phyloP scores from a whole-genome alignment of 306 rosid genomes.

The Ceratonia siliqua region DNA sequence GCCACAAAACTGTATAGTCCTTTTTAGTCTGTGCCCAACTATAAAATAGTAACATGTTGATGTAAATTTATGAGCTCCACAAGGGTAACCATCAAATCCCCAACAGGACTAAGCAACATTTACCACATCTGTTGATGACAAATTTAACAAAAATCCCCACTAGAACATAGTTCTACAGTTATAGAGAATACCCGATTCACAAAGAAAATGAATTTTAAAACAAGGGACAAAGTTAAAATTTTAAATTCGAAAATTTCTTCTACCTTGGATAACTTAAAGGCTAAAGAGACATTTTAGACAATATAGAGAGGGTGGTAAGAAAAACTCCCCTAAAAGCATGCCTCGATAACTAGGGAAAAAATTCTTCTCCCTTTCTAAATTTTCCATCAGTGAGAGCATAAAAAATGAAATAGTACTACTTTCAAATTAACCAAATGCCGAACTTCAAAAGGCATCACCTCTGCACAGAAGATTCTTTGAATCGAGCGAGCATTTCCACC shows the following conservation, averaged over 20 bases:
- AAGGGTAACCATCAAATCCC: neutral
- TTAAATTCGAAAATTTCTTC: slow-evolving; percentile 10
- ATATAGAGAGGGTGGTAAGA: neutral
- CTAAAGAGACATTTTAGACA: neutral
- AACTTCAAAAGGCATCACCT: slow-evolving; percentile 49
- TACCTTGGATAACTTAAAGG: neutral
- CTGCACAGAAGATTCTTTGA: slow-evolving; percentile 80
- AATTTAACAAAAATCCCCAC: neutral
- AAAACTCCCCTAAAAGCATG: neutral
- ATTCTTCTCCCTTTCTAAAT: neutral
- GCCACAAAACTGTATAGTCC: too few relatives aligned
- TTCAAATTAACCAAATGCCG: slow-evolving; percentile 13
- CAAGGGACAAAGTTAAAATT: neutral
- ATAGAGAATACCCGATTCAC: neutral
- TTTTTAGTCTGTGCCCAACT: neutral
- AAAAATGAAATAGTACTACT: neutral
- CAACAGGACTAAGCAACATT: slow-evolving; percentile 1
- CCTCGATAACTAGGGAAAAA: neutral
- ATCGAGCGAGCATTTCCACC: slow-evolving; percentile 88
- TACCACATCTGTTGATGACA: neutral
- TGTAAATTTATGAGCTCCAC: neutral
- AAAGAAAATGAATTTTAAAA: neutral
- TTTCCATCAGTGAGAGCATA: neutral
- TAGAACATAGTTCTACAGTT: neutral
- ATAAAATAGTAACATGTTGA: neutral